A percentile compares a stretch with the other conserved stretches of the same genome.
These are phyloP conservation scores for Dactylellina leptospora DNA, from an alignment of 2,329 filamentous ascomycete genomes.

Conservation along the genomic window DNA sequence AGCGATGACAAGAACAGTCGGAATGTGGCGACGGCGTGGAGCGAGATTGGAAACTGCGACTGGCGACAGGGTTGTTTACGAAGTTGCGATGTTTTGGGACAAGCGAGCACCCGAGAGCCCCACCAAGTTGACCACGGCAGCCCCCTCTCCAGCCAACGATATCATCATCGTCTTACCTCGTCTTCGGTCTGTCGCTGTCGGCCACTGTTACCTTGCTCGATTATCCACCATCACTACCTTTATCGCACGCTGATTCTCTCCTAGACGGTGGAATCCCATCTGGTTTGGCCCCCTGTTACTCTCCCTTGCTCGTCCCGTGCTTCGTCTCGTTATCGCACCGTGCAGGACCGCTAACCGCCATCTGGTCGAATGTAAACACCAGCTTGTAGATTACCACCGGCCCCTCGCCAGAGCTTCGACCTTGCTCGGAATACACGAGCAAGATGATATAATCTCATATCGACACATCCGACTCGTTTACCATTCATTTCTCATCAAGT, in stretches of 20 bases:
- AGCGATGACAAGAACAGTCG: background rate
- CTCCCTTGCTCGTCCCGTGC: no score
- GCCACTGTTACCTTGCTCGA: background rate
- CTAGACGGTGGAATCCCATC: conserved; percentile 2
- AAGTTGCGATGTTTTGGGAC: conserved; percentile 46
- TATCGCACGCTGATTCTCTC: conserved; percentile 14
- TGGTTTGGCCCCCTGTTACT: background rate
- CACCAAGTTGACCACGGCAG: background rate
- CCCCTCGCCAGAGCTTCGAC: background rate
- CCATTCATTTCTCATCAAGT: background rate
- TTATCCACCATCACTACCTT: background rate
- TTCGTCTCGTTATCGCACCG: conserved; percentile 40
- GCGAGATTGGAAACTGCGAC: background rate
- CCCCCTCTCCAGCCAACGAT: background rate
- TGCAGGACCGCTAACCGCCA: conserved; percentile 29
- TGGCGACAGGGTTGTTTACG: conserved; percentile 34
- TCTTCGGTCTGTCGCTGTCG: conserved; percentile 12
- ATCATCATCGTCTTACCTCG: background rate
- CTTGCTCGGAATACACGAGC: background rate
- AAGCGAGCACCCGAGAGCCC: conserved; percentile 29
- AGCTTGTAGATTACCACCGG: conserved; percentile 5
- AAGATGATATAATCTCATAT: background rate
- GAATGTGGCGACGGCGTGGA: background rate
- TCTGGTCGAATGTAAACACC: conserved; percentile 24
- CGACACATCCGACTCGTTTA: background rate